Percentiles rank a stretch among this genome's conserved stretches.
Conservation (phyloP, 352 stramenopile genomes). For the Pythium angustatum region DNA sequence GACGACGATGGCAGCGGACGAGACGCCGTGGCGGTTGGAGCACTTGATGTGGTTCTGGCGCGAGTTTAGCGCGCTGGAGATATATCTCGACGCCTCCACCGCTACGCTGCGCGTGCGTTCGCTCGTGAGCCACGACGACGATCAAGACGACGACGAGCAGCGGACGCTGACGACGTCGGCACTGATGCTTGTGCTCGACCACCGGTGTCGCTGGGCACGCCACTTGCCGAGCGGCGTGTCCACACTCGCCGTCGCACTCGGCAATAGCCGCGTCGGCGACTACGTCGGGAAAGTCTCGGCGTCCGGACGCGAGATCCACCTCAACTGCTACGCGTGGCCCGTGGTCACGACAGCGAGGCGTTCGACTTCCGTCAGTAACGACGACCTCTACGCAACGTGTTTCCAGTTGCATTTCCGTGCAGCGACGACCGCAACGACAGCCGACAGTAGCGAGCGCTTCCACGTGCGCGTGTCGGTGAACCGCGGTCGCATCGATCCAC, state of each 20-base stretch:
- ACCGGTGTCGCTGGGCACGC: conserved; percentile 6
- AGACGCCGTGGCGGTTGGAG: neutral
- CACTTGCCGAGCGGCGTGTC: conserved; percentile 12
- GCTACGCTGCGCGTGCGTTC: neutral
- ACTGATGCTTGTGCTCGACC: conserved; percentile 6
- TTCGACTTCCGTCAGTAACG: neutral
- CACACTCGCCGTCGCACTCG: conserved; percentile 4
- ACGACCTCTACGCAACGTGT: conserved; percentile 4
- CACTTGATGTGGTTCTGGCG: conserved; percentile 17
- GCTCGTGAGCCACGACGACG: neutral
- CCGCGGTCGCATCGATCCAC: neutral
- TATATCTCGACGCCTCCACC: neutral
- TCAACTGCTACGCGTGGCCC: conserved; percentile 20
- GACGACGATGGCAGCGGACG: neutral
- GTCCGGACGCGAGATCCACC: conserved; percentile 5
- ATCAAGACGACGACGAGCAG: neutral
- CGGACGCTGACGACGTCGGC: too few species aligned
- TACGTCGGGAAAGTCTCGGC: conserved; percentile 11
- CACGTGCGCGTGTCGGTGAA: conserved; percentile 8
- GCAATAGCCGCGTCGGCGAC: neutral
- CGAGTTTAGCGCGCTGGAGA: conserved; percentile 3
- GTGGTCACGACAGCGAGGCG: neutral
- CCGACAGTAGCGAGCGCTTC: too few species aligned
- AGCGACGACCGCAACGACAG: neutral
- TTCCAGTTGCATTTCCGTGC: conserved; percentile 5